A percentile compares a stretch with the other conserved stretches of the same genome.
Conservation (phyloP, 257 asterid genomes). For the Solanum appendiculatum region DNA sequence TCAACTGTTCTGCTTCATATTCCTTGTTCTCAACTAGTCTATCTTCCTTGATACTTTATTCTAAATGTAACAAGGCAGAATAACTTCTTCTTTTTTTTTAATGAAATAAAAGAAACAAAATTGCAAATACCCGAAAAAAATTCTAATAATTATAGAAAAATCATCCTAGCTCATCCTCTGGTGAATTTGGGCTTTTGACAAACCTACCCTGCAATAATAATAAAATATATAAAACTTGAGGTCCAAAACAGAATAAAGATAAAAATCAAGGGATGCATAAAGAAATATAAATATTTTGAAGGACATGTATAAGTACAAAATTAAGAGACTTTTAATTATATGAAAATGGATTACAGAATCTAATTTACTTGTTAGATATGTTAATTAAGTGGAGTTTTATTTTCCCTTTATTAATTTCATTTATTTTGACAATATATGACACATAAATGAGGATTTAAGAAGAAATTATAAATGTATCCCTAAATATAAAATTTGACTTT, state of each 20-base stretch:
- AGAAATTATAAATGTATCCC: background rate
- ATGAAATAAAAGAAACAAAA: background rate
- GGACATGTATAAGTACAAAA: background rate
- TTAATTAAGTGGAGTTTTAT: background rate
- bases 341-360: background rate
- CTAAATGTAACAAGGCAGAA: background rate
- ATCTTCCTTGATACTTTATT: constrained; percentile 8
- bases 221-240: background rate
- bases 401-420: background rate
- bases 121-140: background rate
- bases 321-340: background rate
- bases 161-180: background rate
- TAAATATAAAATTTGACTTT: background rate
- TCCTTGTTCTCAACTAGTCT: constrained; percentile 7
- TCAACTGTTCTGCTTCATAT: constrained; percentile 2
- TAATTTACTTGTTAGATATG: background rate
- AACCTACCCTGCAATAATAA: background rate
- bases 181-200: background rate
- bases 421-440: background rate
- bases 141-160: background rate
- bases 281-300: background rate
- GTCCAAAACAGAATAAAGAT: background rate
- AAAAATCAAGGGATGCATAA: too few relatives aligned
- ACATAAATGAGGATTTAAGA: background rate
- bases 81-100: background rate